Base-by-base conservation (phyloP, 352 stramenopile species). In the Pythium rishiriense region DNA sequence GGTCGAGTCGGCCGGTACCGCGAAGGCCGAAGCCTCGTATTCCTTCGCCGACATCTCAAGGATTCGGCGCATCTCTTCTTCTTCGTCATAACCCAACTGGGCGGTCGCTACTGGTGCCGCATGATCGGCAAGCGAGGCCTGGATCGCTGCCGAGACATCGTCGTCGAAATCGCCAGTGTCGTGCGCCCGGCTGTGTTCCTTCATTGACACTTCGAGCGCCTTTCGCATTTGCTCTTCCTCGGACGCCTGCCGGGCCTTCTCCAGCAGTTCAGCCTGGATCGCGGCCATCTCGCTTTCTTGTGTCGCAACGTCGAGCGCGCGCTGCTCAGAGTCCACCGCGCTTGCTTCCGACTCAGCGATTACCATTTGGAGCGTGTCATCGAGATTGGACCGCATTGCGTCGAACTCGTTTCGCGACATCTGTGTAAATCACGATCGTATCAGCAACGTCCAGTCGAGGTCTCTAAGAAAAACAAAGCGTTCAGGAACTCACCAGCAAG, bases 381-480 rank as follows among this genome's bases (percentile, higher is more conserved):
- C 85, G 45, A 94, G 73, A 55, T 76, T 91, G 26, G 70, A 83
- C 39, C 88, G 70, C 83, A 91, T 91, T 11, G 75, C 72, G 49
- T 93, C 79, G 48, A 92, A 94, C 57, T 91, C 81, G 26, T 83
- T 81, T 68, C 83, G 75, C 41, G 81, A 91, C 43, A 85, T 60
- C 85, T 94, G n/a, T n/a, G n/a, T n/a, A n/a, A n/a, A 69, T 24
- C 45, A 6, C 51, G 21, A 56, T 2, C 1, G 67, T 6, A 51
- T 24, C 19, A 66, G 17, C n/a, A 47, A 28, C n/a, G n/a, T n/a
- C n/a, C n/a, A n/a, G n/a, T n/a, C n/a, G n/a, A n/a, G n/a, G n/a
- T n/a, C n/a, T n/a, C n/a, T n/a, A n/a, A n/a, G n/a, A n/a, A 3
- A 37, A 22, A 22, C 37, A 24, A 12, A 49, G n/a, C n/a, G n/a